Evolutionary conservation across 2,329 filamentous ascomycete genomes (phyloP).

Genomic region (Coniochaeta sp.): DNA sequence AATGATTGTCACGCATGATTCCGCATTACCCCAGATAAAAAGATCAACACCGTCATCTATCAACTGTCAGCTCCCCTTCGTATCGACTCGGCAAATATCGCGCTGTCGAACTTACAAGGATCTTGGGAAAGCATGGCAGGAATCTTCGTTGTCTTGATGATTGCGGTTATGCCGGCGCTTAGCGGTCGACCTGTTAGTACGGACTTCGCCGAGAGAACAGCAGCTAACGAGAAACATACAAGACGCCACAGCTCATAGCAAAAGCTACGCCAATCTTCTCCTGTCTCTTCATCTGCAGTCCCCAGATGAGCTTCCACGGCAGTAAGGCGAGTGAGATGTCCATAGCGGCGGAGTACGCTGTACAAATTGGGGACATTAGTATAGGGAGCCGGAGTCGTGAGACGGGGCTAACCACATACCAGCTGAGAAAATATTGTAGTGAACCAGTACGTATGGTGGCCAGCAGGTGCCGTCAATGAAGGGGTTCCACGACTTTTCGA

Average conservation of each 20-base stretch:
- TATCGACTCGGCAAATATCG: neutral
- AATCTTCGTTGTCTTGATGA: conserved; percentile 6
- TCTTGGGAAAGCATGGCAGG: conserved; percentile 2
- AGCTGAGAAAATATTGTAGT: conserved; percentile 7
- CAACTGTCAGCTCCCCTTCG: neutral
- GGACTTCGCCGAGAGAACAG: neutral
- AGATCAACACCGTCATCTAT: conserved; percentile 13
- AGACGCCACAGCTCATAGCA: conserved; percentile 5
- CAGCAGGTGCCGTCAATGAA: conserved; percentile 7
- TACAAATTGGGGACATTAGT: neutral
- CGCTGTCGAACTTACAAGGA: neutral
- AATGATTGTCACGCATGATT: conserved; percentile 18
- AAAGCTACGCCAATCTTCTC: conserved; percentile 4
- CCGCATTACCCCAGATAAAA: conserved; percentile 19
- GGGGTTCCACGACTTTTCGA: conserved; percentile 5
- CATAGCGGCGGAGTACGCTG: conserved; percentile 11
- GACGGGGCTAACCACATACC: neutral
- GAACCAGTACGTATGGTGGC: neutral
- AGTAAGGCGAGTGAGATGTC: conserved; percentile 2
- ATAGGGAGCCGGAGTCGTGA: neutral
- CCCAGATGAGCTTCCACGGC: conserved; percentile 3
- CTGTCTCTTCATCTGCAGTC: conserved; percentile 3
- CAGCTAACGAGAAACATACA: neutral
- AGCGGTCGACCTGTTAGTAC: neutral
- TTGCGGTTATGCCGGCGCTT: conserved; percentile 4